A percentile compares a stretch with the other conserved stretches of the same genome.
Conservation (phyloP, 148 eudicot genomes). For the Rhododendron vialii region DNA sequence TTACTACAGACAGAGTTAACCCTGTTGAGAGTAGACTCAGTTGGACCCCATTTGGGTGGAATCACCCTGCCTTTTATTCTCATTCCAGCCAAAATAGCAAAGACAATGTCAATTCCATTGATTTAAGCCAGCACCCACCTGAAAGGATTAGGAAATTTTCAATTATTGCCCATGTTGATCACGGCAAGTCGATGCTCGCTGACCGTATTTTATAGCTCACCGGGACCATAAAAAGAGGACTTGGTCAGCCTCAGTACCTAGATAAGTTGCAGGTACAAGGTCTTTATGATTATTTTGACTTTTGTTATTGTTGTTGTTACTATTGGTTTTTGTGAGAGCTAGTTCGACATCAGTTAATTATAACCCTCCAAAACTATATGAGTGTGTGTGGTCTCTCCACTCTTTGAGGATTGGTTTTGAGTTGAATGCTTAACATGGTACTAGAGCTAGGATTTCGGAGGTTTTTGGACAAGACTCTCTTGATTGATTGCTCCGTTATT, state of each 20-base stretch:
- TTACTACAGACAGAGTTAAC: background rate
- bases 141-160: conserved; percentile 83
- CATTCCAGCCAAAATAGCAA: conserved; percentile 33
- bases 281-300: background rate
- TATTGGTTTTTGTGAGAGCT: background rate
- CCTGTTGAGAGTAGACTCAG: conserved; percentile 10
- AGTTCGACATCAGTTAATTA: too few species aligned
- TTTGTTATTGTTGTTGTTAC: background rate
- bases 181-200: conserved; percentile 89
- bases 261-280: conserved; percentile 77
- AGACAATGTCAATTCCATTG: conserved; percentile 38
- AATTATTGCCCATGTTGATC: conserved; percentile 91
- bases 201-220: conserved; percentile 89
- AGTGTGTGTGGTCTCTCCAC: too few species aligned
- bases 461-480: too few species aligned
- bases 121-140: conserved; percentile 61
- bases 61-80: conserved; percentile 35
- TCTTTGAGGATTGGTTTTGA: too few species aligned
- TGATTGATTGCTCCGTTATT: too few species aligned
- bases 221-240: conserved; percentile 79
- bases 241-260: conserved; percentile 90
- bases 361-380: too few species aligned
- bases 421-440: too few species aligned
- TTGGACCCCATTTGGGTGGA: conserved; percentile 21
- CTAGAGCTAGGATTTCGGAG: too few species aligned